phyloP scores from a whole-genome alignment of 108 stramenopile genomes.

The Parietichytrium sp. region DNA sequence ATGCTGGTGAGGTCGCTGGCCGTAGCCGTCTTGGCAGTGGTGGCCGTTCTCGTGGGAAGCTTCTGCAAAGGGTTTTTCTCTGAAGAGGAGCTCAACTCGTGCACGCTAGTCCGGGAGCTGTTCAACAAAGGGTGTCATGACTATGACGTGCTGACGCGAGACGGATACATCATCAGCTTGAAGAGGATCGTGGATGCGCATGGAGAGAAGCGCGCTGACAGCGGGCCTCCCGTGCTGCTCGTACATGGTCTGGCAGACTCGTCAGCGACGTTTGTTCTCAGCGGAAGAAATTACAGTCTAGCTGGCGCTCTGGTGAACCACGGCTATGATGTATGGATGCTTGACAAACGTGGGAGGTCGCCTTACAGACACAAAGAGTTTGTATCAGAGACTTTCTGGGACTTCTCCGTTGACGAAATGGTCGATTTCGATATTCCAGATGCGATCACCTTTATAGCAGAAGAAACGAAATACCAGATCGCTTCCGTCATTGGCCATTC shows the following conservation, averaged over 20 bases:
- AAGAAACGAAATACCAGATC: background rate
- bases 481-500: background rate
- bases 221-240: background rate
- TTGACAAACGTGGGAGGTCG: background rate
- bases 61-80: too few relatives aligned
- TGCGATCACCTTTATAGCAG: background rate
- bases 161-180: too few relatives aligned
- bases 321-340: background rate
- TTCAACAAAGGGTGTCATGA: too few relatives aligned
- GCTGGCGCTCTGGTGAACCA: background rate
- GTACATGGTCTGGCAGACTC: conserved; percentile 5
- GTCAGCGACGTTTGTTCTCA: background rate
- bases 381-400: background rate
- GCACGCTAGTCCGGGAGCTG: too few relatives aligned
- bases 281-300: background rate
- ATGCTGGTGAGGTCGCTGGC: too few relatives aligned
- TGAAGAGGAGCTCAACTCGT: too few relatives aligned
- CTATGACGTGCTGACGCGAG: too few relatives aligned
- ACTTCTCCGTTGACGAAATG: background rate
- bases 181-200: too few relatives aligned
- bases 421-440: background rate
- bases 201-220: too few relatives aligned
- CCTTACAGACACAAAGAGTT: background rate
- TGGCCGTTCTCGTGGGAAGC: too few relatives aligned
- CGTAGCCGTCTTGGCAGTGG: too few relatives aligned